These are phyloP conservation scores for Plasmodium adleri DNA, from an alignment of 169 alveolate species.

Conservation along the genomic window DNA sequence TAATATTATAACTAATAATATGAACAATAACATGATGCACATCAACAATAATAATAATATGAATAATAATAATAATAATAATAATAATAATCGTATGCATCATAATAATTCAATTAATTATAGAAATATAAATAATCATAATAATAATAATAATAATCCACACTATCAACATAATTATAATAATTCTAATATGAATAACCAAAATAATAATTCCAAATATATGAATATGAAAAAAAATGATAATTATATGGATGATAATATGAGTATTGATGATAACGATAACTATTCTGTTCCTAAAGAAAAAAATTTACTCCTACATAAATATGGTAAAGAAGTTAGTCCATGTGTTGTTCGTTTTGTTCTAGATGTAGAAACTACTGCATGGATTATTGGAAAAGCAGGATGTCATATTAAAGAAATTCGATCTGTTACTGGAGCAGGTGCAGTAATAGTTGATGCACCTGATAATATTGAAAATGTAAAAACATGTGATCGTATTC, in stretches of 20 bases:
- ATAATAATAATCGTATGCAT: background rate
- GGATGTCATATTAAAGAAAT: slow-evolving; percentile 73
- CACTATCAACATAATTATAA: background rate
- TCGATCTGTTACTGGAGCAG: slow-evolving; percentile 70
- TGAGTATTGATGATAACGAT: slow-evolving; percentile 24
- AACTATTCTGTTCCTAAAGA: slow-evolving; percentile 51
- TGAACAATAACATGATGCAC: background rate
- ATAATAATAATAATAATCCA: slow-evolving; percentile 9
- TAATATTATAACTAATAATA: background rate
- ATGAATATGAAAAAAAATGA: slow-evolving; percentile 49
- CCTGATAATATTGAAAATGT: slow-evolving; percentile 73
- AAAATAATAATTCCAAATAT: slow-evolving; percentile 5
- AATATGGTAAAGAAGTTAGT: slow-evolving; percentile 55
- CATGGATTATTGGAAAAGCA: slow-evolving; percentile 70
- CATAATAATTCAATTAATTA: background rate
- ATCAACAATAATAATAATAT: background rate
- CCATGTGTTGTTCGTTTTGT: slow-evolving; percentile 67
- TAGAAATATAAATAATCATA: background rate
- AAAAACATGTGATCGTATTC: slow-evolving; percentile 70
- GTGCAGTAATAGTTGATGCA: slow-evolving; percentile 73
- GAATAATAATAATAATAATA: background rate
- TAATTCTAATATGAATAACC: background rate
- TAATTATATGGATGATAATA: slow-evolving; percentile 14
- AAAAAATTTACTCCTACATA: slow-evolving; percentile 43
- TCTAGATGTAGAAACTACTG: slow-evolving; percentile 70